Evolutionary conservation across 495 filamentous ascomycete genomes (phyloP), one percentile per base, ranked within the genome.

Genomic region (Daldinia loculata): DNA sequence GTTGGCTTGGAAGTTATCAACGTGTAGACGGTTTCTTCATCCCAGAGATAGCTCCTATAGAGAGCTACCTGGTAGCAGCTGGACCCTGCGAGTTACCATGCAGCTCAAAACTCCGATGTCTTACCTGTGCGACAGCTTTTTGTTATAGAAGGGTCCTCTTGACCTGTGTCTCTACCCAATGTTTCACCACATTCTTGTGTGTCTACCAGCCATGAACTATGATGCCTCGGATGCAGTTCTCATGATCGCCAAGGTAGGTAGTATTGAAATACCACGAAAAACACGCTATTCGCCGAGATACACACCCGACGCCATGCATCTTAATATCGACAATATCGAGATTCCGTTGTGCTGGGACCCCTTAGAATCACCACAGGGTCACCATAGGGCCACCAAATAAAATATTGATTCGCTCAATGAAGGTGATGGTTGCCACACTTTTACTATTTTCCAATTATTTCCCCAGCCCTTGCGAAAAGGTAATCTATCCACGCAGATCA

Each of bases 161-260:
- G 9, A 63, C 52, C 67, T 56, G 55, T 73, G 43, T 70, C 59
- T 66, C 61, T 74, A 77, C 75, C 74, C 70, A 77, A 76, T 55
- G 75, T 77, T 51, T 51, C 71, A 77, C 75, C 34, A 26, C 73
- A 55, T 74, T 58, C 38, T 29, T 9, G 27, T 36, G 17, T 56
- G n/a, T 4, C 15, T 30, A 12, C n/a, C n/a, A 32, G 2, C 19
- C 9, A 56, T 38, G 29, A 60, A 55, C 38, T 32, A 64, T 27
- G 63, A 52, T 45, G 56, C 61, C 61, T 72, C 68, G 73, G 70
- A 66, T 66, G 32, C 27, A 63, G 63, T 61, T 67, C 30, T 67
- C 58, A 41, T 36, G 63, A 66, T 66, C 55, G 26, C 45, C 29
- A 24, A 34, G 53, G 62, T 68, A 34, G 53, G 62, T 68, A 51